Base-by-base conservation (phyloP, 2,329 filamentous ascomycete species). In the Colletotrichum noveboracense region DNA sequence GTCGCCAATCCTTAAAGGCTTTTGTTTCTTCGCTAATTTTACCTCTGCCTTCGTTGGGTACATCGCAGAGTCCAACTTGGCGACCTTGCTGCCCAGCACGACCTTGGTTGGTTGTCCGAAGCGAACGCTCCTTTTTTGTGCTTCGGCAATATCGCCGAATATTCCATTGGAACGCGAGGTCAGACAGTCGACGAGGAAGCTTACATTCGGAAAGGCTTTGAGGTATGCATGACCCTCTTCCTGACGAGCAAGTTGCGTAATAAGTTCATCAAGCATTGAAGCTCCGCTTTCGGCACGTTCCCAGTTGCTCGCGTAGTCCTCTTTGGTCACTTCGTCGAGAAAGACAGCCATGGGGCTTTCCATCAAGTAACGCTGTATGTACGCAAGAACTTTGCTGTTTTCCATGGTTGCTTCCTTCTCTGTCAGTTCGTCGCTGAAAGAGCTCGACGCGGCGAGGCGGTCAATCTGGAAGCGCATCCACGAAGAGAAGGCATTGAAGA, bases 391-490 rank as follows among this genome's bases (percentile, higher is more conserved):
- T 72, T 93, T 93, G 18, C 88, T 88, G 66, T 94, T 90, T 77
- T 98, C 94, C 76, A 97, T 91, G 0, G 91, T 91, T 1, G 94
- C 92, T 79, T 97, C 94, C 78, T 94, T 94, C 76, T 96, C 95
- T 28, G 92, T 90, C 60, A 94, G 88, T 77, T 98, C 96, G 26
- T 95, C 92, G 9, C 88, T 89, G 18, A 89, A 88, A 0, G 92
- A 79, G 87, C 79, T 94, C 85, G 81, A 86, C 6, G 93, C 92
- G 7, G 91, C 91, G 61, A 96, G 90, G 16, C 93, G 91, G 78
- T 97, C 95, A 74, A 98, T 96, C 80, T 96, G 93, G 80, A 95
- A 91, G 38, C 93, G 92, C 66, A 98, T 87, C 96, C 96, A 98
- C 69, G 89, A 88, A 1, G 95, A 96, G 81, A 98, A 98, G 7